These are phyloP conservation scores for Triticum monococcum DNA, from an alignment of 176 grass and related monocot species.

Conservation along the genomic window DNA sequence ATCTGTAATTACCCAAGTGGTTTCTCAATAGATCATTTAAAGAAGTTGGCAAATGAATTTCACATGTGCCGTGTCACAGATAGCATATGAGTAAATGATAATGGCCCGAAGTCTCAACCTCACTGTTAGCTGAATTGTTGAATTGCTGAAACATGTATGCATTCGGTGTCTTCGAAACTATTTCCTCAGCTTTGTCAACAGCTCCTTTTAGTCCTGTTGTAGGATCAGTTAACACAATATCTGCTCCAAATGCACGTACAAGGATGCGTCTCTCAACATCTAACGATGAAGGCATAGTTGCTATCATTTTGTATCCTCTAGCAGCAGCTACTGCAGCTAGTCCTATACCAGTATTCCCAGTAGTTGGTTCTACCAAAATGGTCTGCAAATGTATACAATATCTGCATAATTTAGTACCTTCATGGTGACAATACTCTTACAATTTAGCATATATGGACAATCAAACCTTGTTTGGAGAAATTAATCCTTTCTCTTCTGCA, in stretches of 20 bases:
- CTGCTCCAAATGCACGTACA: conserved; percentile 72
- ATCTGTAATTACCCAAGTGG: conserved; percentile 86
- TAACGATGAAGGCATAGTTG: conserved; percentile 85
- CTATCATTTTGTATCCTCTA: conserved; percentile 88
- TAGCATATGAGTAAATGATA: conserved; percentile 19
- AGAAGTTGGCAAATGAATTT: conserved; percentile 33
- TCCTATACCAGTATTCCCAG: conserved; percentile 76
- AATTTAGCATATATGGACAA: background rate
- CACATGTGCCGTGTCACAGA: background rate
- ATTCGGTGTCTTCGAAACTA: conserved; percentile 64
- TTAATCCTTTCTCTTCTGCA: conserved; percentile 82
- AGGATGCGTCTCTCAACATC: conserved; percentile 76
- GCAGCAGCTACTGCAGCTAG: conserved; percentile 85
- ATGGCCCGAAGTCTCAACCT: conserved; percentile 51
- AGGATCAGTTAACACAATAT: conserved; percentile 87
- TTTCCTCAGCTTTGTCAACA: conserved; percentile 84
- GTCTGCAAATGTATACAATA: conserved; percentile 49
- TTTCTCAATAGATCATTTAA: conserved; percentile 51
- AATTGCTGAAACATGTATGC: conserved; percentile 91
- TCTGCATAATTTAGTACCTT: background rate
- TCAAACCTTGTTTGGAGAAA: conserved; percentile 67
- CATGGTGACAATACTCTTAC: conserved; percentile 10
- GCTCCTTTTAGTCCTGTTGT: conserved; percentile 76
- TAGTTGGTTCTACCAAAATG: conserved; percentile 92
- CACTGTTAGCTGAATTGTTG: conserved; percentile 70